phyloP scores from a whole-genome alignment of 192 early-diverging fungal species.

The Coemansia sp. region DNA sequence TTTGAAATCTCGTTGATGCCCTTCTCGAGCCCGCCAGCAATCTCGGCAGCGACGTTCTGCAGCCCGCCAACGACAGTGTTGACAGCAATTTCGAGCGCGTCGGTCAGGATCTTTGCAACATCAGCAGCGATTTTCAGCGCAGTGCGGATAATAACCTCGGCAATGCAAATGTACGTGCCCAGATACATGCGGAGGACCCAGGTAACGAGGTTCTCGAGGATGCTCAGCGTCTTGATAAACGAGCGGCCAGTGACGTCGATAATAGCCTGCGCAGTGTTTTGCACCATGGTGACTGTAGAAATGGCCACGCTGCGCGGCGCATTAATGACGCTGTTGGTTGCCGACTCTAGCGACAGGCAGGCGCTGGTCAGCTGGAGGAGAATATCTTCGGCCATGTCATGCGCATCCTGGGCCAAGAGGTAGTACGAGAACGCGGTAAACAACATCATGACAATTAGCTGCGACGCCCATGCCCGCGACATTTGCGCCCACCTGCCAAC shows the following conservation, averaged over 20 bases:
- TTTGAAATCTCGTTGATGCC: constrained; percentile 15
- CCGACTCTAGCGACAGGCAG: constrained; percentile 20
- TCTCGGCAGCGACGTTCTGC: constrained; percentile 20
- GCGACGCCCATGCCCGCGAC: constrained; percentile 35
- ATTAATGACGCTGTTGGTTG: constrained; percentile 21
- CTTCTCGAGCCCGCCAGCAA: constrained; percentile 12
- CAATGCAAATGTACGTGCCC: constrained; percentile 46
- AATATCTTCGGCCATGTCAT: constrained; percentile 10
- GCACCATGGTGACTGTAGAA: constrained; percentile 16
- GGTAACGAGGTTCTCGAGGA: constrained; percentile 26
- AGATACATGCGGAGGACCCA: constrained; percentile 38
- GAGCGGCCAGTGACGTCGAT: constrained; percentile 11
- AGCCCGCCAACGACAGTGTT: constrained; percentile 19
- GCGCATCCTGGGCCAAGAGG: constrained; percentile 11
- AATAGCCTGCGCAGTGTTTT: constrained; percentile 7
- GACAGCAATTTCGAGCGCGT: constrained; percentile 26
- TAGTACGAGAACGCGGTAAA: constrained; percentile 28
- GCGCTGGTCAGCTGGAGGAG: background rate
- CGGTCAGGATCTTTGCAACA: constrained; percentile 24
- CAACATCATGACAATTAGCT: constrained; percentile 31
- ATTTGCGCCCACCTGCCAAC: constrained; percentile 34
- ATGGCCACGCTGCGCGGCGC: constrained; percentile 21
- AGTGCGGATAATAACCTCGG: constrained; percentile 39
- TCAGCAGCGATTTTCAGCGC: constrained; percentile 23
- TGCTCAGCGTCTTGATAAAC: constrained; percentile 19